Percentiles rank a stretch among this genome's conserved stretches.
These are phyloP conservation scores for Shiraia sp. DNA, from an alignment of 2,329 filamentous ascomycete species.

Conservation along the genomic window DNA sequence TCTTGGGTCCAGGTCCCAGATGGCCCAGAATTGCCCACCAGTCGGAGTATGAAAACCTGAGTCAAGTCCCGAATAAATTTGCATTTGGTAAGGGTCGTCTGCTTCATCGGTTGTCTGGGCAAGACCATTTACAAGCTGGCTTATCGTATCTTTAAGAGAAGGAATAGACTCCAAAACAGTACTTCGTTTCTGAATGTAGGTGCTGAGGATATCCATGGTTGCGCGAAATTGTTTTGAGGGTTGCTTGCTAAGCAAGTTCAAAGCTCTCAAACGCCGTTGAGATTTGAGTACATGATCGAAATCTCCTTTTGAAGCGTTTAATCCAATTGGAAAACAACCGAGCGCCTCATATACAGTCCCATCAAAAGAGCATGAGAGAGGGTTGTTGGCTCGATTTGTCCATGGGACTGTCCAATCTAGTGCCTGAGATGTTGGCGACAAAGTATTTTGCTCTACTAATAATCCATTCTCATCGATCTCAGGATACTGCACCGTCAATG, in stretches of 20 bases:
- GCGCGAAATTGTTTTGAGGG: conserved; percentile 28
- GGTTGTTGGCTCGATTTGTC: conserved; percentile 29
- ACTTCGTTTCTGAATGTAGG: conserved; percentile 18
- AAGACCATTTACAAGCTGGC: conserved; percentile 26
- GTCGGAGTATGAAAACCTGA: conserved; percentile 43
- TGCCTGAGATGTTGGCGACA: conserved; percentile 20
- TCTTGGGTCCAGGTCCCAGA: conserved; percentile 38
- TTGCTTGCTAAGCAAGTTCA: conserved; percentile 35
- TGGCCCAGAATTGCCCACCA: conserved; percentile 40
- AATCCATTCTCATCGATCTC: conserved; percentile 38
- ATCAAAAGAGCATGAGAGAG: conserved; percentile 37
- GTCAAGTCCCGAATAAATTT: conserved; percentile 41
- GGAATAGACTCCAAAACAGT: conserved; percentile 23
- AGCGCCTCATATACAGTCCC: conserved; percentile 32
- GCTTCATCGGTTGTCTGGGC: conserved; percentile 26
- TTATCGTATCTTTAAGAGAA: conserved; percentile 26
- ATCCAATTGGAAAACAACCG: conserved; percentile 43
- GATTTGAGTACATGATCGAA: conserved; percentile 39
- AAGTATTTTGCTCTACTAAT: conserved; percentile 18
- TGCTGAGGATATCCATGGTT: conserved; percentile 16
- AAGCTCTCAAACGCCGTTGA: conserved; percentile 32
- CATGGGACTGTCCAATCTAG: conserved; percentile 36
- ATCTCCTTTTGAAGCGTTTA: conserved; percentile 35
- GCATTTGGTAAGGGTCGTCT: conserved; percentile 34
- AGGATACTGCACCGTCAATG: conserved; percentile 36